These are phyloP conservation scores for Orbilia brochopaga DNA, from an alignment of 2,329 filamentous ascomycete genomes.

Conservation along the genomic window DNA sequence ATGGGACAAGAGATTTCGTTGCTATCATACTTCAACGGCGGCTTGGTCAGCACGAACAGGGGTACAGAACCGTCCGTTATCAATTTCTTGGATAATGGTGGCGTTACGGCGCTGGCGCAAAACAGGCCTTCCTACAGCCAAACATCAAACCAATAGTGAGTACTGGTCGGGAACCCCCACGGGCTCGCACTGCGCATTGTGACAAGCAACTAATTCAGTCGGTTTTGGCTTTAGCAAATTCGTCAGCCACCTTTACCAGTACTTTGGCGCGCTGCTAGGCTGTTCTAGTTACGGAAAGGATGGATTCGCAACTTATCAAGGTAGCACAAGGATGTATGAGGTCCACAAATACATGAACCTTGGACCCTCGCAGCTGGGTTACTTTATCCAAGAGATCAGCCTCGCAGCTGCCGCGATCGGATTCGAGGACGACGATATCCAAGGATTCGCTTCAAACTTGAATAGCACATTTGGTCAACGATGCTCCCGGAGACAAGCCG, in stretches of 20 bases:
- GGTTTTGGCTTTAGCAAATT: conserved; percentile 60
- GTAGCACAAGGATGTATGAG: conserved; percentile 61
- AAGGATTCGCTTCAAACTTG: conserved; percentile 62
- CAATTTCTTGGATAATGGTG: conserved; percentile 69
- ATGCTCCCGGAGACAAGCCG: conserved; percentile 61
- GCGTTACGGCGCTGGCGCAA: conserved; percentile 64
- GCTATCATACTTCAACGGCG: conserved; percentile 67
- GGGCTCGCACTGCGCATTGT: too few relatives aligned
- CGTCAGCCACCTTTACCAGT: conserved; percentile 68
- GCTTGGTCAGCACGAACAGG: conserved; percentile 64
- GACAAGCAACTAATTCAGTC: background rate
- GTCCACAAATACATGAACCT: conserved; percentile 69
- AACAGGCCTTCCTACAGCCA: conserved; percentile 64
- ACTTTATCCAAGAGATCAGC: conserved; percentile 68
- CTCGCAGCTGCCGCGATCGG: conserved; percentile 67
- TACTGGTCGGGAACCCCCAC: conserved; percentile 12
- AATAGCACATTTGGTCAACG: conserved; percentile 63
- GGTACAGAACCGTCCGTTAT: conserved; percentile 60
- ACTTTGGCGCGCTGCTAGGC: conserved; percentile 67
- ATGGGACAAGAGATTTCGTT: conserved; percentile 65
- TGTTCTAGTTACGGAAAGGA: conserved; percentile 63
- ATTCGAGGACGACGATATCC: conserved; percentile 64
- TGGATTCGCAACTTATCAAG: conserved; percentile 63
- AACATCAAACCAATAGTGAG: conserved; percentile 66
- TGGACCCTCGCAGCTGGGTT: conserved; percentile 62